Evolutionary conservation across 306 rosid genomes (phyloP), one percentile per base, ranked within the genome.

Genomic region (Aeschynomene evenia): DNA sequence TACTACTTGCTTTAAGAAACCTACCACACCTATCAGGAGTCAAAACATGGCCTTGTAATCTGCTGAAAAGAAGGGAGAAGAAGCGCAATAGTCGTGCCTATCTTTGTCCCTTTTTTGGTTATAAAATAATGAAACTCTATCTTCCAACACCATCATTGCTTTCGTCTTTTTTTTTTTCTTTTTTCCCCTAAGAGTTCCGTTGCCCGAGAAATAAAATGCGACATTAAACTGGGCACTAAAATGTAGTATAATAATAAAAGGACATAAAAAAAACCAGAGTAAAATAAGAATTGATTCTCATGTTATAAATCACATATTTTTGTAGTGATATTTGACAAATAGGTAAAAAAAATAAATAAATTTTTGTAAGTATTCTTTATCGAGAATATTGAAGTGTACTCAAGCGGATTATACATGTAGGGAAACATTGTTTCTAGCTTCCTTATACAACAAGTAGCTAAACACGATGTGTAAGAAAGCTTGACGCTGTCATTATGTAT

Each of bases 11-110:
- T 40, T 28, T 19, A 10, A 18, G 63, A 50, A 19, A 51, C 5
- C 4, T 31, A 22, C 24, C 28, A 50, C 14, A 51, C 5, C 4
- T 31, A 22, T 36, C 28, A 9, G 7, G 12, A 46, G 71, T 40
- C 76, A 76, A 61, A 69, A 21, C 52, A 33, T 14, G 55, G 7
- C 56, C 46, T 15, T 0, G 7, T 22, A 9, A 23, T 23, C 49
- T 58, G 48, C 50, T 66, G 13, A 77, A 56, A 71, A 56, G 31
- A 24, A 6, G 33, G n/a, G 49, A 37, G 23, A 45, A 56, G 31
- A 77, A 52, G 71, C 58, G 45, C 21, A 15, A 10, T 51, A 50
- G 65, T 51, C 60, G 21, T 11, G 28, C 53, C 9, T 21, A 33
- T 36, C 45, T 7, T 18, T 24, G 16, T 36, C 45, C 1, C 43